phyloP scores from a whole-genome alignment of 129 eudicot genomes.

The Helianthus annuus region DNA sequence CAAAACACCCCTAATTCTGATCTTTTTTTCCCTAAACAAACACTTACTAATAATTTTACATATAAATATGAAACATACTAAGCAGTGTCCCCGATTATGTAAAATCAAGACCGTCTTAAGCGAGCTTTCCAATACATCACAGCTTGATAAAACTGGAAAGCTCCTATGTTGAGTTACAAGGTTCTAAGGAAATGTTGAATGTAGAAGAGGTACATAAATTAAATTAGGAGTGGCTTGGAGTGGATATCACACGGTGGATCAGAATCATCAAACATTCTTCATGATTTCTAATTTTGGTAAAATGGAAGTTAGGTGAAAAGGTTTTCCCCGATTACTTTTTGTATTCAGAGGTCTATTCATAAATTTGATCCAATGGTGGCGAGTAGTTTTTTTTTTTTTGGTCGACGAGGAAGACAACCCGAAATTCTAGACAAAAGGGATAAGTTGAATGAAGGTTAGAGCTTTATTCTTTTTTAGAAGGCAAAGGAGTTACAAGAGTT shows the following conservation, averaged over 20 bases:
- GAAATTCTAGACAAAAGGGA: too few relatives aligned
- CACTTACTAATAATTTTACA: too few relatives aligned
- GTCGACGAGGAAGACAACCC: too few relatives aligned
- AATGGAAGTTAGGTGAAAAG: slow-evolving; percentile 41
- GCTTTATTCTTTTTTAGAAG: too few relatives aligned
- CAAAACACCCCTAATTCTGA: too few relatives aligned
- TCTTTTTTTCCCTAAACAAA: too few relatives aligned
- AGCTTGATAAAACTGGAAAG: slow-evolving; percentile 35
- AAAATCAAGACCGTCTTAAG: slow-evolving; percentile 38
- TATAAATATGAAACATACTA: too few relatives aligned
- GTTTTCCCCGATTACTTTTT: slow-evolving; percentile 38
- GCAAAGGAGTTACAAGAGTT: too few relatives aligned
- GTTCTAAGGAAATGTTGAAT: slow-evolving; percentile 46
- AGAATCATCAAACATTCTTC: slow-evolving; percentile 53
- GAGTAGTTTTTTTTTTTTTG: too few relatives aligned
- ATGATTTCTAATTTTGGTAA: slow-evolving; percentile 53
- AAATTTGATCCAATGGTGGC: slow-evolving; percentile 33
- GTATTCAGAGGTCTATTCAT: slow-evolving; percentile 34
- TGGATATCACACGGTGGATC: slow-evolving; percentile 61
- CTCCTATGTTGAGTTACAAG: slow-evolving; percentile 61
- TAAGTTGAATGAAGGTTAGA: too few relatives aligned
- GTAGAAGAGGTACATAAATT: slow-evolving; percentile 61
- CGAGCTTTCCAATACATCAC: slow-evolving; percentile 23
- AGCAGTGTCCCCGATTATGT: slow-evolving; percentile 16
- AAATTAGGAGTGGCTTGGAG: slow-evolving; percentile 66